Evolutionary conservation across 2,329 filamentous ascomycete species (phyloP).

Genomic region (Trematosphaeria pertusa): DNA sequence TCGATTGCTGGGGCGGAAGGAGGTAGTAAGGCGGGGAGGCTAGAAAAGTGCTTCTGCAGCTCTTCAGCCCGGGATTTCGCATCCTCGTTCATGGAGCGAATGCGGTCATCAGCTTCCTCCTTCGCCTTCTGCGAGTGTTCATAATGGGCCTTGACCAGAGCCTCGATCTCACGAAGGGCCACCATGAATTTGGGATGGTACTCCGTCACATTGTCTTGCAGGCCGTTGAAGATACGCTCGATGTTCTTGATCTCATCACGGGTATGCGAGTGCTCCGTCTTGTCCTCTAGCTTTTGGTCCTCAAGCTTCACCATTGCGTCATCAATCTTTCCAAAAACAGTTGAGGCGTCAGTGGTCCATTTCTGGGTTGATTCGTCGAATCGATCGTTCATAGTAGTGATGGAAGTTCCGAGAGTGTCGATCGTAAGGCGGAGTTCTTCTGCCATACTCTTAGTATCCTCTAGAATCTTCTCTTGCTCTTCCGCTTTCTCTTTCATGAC

Average conservation of each 20-base stretch:
- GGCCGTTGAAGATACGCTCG: conserved; percentile 72
- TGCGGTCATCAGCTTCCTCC: conserved; percentile 52
- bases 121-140: conserved; percentile 77
- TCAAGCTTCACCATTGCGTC: conserved; percentile 78
- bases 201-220: conserved; percentile 81
- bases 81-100: conserved; percentile 52
- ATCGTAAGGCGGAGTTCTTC: conserved; percentile 88
- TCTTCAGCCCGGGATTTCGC: conserved; percentile 52
- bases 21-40: conserved; percentile 55
- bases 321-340: conserved; percentile 82
- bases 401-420: conserved; percentile 77
- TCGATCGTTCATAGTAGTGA: conserved; percentile 59
- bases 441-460: conserved; percentile 77
- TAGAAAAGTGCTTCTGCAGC: conserved; percentile 49
- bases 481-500: conserved; percentile 75
- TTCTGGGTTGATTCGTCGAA: conserved; percentile 86
- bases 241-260: conserved; percentile 81
- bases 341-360: conserved; percentile 85
- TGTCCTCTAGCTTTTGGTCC: conserved; percentile 74
- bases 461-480: conserved; percentile 75
- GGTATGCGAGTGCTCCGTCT: conserved; percentile 81
- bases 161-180: conserved; percentile 83
- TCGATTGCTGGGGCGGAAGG: conserved; percentile 56
- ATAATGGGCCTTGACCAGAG: conserved; percentile 83
- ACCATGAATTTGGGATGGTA: conserved; percentile 89